Conservation (phyloP, 1,284 basidiomycete genomes). For the Entoloma clypeatum region DNA sequence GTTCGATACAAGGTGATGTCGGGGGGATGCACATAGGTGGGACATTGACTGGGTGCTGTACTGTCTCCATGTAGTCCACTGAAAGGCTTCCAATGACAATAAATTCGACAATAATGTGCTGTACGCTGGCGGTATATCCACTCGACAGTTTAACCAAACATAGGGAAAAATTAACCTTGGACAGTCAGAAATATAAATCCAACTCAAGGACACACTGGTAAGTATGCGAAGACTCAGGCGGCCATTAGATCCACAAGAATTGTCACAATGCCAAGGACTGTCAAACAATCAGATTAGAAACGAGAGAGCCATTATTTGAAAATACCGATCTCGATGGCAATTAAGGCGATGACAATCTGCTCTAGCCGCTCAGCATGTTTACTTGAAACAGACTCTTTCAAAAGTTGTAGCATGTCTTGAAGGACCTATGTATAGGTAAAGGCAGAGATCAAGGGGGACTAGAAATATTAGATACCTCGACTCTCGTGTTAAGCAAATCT, state of each 20-base stretch:
- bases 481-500: conserved; percentile 89
- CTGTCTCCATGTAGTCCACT: no score
- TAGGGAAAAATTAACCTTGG: no score
- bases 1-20: no score
- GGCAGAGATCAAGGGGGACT: conserved; percentile 1
- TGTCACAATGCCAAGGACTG: conserved; percentile 43
- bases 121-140: conserved; percentile 1
- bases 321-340: conserved; percentile 83
- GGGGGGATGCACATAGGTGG: no score
- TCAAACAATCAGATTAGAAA: conserved; percentile 2
- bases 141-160: no score
- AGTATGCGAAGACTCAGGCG: conserved; percentile 8
- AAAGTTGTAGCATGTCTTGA: conserved; percentile 94
- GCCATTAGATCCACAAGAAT: conserved; percentile 46
- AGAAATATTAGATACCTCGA: conserved; percentile 57
- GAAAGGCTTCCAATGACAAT: conserved; percentile 16
- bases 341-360: conserved; percentile 91
- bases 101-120: conserved; percentile 4
- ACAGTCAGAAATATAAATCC: conserved; percentile 1
- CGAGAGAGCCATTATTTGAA: conserved; percentile 20
- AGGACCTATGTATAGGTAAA: conserved; percentile 56
- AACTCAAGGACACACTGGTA: conserved; percentile 3
- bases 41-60: no score
- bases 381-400: conserved; percentile 93
- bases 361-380: conserved; percentile 93